A percentile compares a stretch with the other conserved stretches of the same genome.
Evolutionary conservation across 2,329 filamentous ascomycete species (phyloP).

Genomic region (Shiraia sp.): DNA sequence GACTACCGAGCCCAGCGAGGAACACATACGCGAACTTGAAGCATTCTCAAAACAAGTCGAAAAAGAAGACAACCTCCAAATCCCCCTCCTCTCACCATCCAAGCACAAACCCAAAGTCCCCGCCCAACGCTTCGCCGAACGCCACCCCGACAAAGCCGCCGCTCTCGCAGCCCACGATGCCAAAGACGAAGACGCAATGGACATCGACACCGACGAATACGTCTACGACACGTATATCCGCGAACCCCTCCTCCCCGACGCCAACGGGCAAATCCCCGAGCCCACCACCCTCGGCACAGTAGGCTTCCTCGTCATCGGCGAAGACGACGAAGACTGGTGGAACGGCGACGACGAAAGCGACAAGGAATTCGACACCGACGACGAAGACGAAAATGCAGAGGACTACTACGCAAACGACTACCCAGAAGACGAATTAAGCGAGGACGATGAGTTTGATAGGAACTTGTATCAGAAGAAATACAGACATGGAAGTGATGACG

Average conservation of each 20-base stretch:
- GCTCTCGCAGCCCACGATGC: slow-evolving; percentile 13
- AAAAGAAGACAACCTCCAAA: slow-evolving; percentile 19
- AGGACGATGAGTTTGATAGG: slow-evolving; percentile 66
- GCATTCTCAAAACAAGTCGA: slow-evolving; percentile 39
- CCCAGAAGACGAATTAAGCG: slow-evolving; percentile 76
- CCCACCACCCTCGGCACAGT: slow-evolving; percentile 24
- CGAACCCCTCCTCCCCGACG: slow-evolving; percentile 45
- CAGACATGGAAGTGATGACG: slow-evolving; percentile 45
- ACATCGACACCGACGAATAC: slow-evolving; percentile 54
- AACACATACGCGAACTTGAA: slow-evolving; percentile 38
- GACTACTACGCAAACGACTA: slow-evolving; percentile 81
- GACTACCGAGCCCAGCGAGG: slow-evolving; percentile 20
- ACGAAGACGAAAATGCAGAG: slow-evolving; percentile 70
- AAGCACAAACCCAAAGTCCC: slow-evolving; percentile 44
- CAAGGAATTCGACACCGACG: slow-evolving; percentile 61
- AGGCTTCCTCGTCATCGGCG: slow-evolving; percentile 55
- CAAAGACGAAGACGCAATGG: slow-evolving; percentile 32
- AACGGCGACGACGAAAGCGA: slow-evolving; percentile 59
- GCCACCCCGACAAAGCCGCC: slow-evolving; percentile 34
- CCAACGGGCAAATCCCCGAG: slow-evolving; percentile 28
- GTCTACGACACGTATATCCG: slow-evolving; percentile 67
- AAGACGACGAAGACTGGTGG: slow-evolving; percentile 61
- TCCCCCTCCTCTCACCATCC: slow-evolving; percentile 14
- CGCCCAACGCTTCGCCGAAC: slow-evolving; percentile 37
- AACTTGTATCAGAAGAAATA: slow-evolving; percentile 48